These are phyloP conservation scores for Plasmodium knowlesi DNA, from an alignment of 169 alveolate species.

Conservation along the genomic window DNA sequence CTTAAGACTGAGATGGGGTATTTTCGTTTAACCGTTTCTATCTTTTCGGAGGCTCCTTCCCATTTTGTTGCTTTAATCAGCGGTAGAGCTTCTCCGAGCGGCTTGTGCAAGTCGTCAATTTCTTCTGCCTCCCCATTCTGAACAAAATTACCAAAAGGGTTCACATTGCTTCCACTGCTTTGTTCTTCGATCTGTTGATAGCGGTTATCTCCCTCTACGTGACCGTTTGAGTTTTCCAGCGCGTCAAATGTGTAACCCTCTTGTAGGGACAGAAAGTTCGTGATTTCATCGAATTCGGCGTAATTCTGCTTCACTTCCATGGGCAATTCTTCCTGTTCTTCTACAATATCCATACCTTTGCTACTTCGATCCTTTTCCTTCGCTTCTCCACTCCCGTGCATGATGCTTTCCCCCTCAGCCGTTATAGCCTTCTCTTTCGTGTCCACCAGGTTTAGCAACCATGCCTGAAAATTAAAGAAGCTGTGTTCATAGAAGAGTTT, in stretches of 20 bases:
- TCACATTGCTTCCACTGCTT: neutral
- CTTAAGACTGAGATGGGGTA: conserved; percentile 14
- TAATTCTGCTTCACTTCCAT: neutral
- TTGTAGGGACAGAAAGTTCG: neutral
- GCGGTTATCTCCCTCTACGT: neutral
- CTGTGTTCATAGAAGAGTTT: neutral
- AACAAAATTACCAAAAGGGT: neutral
- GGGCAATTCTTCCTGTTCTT: neutral
- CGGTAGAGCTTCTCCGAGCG: neutral
- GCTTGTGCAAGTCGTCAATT: neutral
- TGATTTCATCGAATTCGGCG: neutral
- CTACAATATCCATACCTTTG: neutral
- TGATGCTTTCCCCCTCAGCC: neutral
- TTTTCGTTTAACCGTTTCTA: neutral
- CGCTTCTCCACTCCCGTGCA: neutral
- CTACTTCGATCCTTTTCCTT: neutral
- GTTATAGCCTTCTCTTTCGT: neutral
- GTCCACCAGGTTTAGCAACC: neutral
- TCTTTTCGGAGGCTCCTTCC: neutral
- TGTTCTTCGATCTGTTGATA: neutral
- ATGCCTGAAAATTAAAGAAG: neutral
- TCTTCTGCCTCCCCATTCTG: neutral
- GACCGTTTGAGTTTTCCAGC: neutral
- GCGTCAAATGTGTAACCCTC: neutral
- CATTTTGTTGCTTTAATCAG: neutral